Evolutionary conservation across 805 yeast species (phyloP).

Genomic region (Nakazawaea ernobii): DNA sequence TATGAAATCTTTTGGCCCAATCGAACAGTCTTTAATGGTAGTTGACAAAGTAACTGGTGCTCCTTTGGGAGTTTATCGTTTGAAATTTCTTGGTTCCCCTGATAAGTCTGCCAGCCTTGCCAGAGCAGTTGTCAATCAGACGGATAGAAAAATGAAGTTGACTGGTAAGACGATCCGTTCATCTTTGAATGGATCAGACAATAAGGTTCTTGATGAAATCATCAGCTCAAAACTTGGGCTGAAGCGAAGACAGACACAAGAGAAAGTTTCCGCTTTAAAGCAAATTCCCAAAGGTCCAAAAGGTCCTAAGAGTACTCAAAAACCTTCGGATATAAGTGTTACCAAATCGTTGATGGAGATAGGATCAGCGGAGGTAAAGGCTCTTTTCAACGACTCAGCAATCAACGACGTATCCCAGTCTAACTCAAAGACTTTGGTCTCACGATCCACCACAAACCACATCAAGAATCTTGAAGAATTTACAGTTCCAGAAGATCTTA

Average conservation of each 20-base stretch:
- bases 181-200: slow-evolving; percentile 43
- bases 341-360: slow-evolving; percentile 8
- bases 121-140: slow-evolving; percentile 33
- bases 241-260: slow-evolving; percentile 28
- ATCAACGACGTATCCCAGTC: background rate
- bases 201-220: slow-evolving; percentile 29
- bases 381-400: slow-evolving; percentile 3
- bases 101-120: slow-evolving; percentile 45
- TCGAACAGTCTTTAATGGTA: slow-evolving; percentile 51
- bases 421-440: background rate
- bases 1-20: slow-evolving; percentile 57
- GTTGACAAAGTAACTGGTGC: slow-evolving; percentile 73
- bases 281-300: slow-evolving; percentile 8
- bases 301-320: background rate
- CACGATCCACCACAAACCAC: slow-evolving; percentile 15
- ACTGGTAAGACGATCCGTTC: slow-evolving; percentile 50
- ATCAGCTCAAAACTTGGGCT: slow-evolving; percentile 29
- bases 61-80: slow-evolving; percentile 66
- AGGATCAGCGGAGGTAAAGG: slow-evolving; percentile 12
- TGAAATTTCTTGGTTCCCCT: slow-evolving; percentile 56
- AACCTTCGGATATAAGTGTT: background rate
- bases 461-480: slow-evolving; percentile 20
- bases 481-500: slow-evolving; percentile 42
- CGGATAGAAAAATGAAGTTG: slow-evolving; percentile 35
- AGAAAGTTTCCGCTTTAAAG: slow-evolving; percentile 14